Conservation (phyloP, 2,329 filamentous ascomycete genomes). For the Xylaria arbuscula region DNA sequence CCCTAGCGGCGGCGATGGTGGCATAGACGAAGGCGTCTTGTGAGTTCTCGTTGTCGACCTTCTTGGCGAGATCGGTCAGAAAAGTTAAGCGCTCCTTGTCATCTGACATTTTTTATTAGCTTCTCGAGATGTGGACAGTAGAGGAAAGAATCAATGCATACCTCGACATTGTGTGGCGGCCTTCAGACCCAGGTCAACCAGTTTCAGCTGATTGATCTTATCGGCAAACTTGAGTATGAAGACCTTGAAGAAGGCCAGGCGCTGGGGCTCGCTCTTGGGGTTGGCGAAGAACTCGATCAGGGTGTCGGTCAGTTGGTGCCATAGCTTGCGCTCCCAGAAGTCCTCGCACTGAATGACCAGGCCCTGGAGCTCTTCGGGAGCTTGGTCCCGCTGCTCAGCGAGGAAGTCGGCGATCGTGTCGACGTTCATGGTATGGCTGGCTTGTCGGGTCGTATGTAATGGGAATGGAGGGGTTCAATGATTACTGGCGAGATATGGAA, state of each 20-base stretch:
- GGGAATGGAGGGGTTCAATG: background rate
- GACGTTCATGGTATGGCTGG: conserved; percentile 72
- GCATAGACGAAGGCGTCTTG: conserved; percentile 97
- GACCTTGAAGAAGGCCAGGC: conserved; percentile 89
- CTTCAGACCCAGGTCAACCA: conserved; percentile 89
- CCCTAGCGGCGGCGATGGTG: conserved; percentile 86
- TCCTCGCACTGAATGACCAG: conserved; percentile 94
- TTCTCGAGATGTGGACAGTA: background rate
- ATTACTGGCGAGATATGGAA: background rate
- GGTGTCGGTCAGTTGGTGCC: conserved; percentile 96
- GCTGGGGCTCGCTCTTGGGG: conserved; percentile 82
- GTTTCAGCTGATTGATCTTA: conserved; percentile 98
- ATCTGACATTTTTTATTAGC: conserved; percentile 64
- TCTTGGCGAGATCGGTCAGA: conserved; percentile 82
- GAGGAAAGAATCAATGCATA: conserved; percentile 51
- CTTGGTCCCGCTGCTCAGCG: conserved; percentile 85
- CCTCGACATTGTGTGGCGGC: conserved; percentile 86
- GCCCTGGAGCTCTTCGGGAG: conserved; percentile 87
- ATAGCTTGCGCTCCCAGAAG: conserved; percentile 97
- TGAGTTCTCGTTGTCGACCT: conserved; percentile 90
- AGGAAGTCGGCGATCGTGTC: conserved; percentile 94
- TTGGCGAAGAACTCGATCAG: conserved; percentile 89
- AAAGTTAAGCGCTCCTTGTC: conserved; percentile 87
- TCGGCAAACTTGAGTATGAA: conserved; percentile 97
- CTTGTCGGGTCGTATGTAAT: background rate